phyloP scores from a whole-genome alignment of 106 monocot genomes.

The Hemerocallis citrina region DNA sequence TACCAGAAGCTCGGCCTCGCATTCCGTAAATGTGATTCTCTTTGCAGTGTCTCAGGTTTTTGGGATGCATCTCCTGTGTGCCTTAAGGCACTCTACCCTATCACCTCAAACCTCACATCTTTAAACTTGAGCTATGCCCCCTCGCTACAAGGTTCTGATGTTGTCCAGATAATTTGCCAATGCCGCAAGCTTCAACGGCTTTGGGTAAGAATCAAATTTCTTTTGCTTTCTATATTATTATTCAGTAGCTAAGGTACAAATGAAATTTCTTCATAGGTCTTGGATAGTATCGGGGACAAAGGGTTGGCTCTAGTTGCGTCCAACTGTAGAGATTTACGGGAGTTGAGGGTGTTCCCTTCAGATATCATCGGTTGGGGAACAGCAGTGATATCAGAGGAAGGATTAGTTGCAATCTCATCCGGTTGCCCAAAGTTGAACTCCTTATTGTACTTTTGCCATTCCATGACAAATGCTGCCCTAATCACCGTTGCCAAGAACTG shows the following conservation, averaged over 20 bases:
- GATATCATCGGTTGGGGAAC: slow-evolving; percentile 5
- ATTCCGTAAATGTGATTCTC: slow-evolving; percentile 37
- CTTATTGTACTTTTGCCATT: slow-evolving; percentile 32
- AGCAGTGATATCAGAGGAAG: slow-evolving; percentile 19
- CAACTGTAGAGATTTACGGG: slow-evolving; percentile 18
- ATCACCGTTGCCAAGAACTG: slow-evolving; percentile 27
- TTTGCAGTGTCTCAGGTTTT: slow-evolving; percentile 48
- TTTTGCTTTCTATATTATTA: no score
- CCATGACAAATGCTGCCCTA: slow-evolving; percentile 35
- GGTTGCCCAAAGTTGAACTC: slow-evolving; percentile 28
- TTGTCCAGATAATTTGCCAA: slow-evolving; percentile 39
- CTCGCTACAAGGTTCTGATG: slow-evolving; percentile 26
- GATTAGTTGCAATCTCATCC: slow-evolving; percentile 23
- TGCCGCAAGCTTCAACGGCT: slow-evolving; percentile 49
- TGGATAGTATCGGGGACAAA: slow-evolving; percentile 28
- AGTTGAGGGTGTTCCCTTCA: slow-evolving; percentile 29
- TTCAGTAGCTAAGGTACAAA: neutral
- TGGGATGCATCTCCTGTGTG: slow-evolving; percentile 50
- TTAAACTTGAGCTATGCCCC: slow-evolving; percentile 72
- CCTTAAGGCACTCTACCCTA: slow-evolving; percentile 39
- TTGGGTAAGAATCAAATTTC: slow-evolving; percentile 33
- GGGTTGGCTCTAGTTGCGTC: slow-evolving; percentile 27
- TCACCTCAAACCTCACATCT: slow-evolving; percentile 41
- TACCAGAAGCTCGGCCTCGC: slow-evolving; percentile 36
- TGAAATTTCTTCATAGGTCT: slow-evolving; percentile 14